Conservation (phyloP, 2,329 filamentous ascomycete species). For the Ophiostoma tasmaniense region DNA sequence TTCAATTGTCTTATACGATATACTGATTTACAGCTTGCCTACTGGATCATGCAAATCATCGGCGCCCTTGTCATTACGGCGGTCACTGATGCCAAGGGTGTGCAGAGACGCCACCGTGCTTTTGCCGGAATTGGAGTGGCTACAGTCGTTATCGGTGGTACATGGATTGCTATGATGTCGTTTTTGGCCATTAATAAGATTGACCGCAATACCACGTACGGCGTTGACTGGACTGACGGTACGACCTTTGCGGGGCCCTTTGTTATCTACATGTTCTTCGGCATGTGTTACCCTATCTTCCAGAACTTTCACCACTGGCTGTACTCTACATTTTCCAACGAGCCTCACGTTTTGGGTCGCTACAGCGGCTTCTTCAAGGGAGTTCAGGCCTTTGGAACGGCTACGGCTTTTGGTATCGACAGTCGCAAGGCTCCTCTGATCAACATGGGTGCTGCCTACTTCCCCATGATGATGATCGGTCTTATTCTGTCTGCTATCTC, state of each 20-base stretch:
- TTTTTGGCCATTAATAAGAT: constrained; percentile 8
- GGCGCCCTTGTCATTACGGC: background rate
- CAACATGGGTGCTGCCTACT: background rate
- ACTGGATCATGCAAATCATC: constrained; percentile 12
- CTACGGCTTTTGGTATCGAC: constrained; percentile 10
- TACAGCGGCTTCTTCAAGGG: constrained; percentile 12
- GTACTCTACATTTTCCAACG: constrained; percentile 9
- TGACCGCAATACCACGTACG: background rate
- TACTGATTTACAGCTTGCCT: constrained; percentile 10
- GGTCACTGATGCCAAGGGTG: constrained; percentile 9
- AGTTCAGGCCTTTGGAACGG: constrained; percentile 10
- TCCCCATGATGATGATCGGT: background rate
- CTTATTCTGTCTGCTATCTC: background rate
- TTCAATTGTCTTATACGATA: too few species aligned
- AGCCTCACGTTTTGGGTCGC: constrained; percentile 9
- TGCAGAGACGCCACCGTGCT: constrained; percentile 5
- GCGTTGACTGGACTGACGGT: constrained; percentile 6
- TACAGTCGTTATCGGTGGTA: constrained; percentile 1
- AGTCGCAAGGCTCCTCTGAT: constrained; percentile 4
- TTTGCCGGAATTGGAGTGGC: constrained; percentile 8
- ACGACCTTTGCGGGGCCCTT: background rate
- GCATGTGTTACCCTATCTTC: constrained; percentile 8
- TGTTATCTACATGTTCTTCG: constrained; percentile 13
- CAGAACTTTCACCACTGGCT: constrained; percentile 15
- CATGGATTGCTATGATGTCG: constrained; percentile 7